A percentile compares a stretch with the other conserved stretches of the same genome.
Evolutionary conservation across 2,329 filamentous ascomycete species (phyloP).

Genomic region (Albifimbria verrucaria): DNA sequence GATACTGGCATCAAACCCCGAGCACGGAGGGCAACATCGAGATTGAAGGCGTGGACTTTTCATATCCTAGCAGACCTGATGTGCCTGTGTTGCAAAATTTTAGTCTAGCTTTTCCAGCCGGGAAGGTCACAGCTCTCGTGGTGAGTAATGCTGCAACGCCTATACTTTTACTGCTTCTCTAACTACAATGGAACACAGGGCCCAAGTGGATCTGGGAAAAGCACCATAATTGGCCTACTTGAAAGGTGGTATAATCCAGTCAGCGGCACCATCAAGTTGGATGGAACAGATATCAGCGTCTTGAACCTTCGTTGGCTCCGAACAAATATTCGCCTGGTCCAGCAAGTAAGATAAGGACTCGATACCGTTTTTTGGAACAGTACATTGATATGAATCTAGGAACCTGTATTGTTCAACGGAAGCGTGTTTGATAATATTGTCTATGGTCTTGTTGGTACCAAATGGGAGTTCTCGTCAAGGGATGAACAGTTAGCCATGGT

Average conservation of each 20-base stretch:
- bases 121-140: slow-evolving; percentile 28
- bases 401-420: slow-evolving; percentile 38
- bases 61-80: slow-evolving; percentile 32
- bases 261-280: neutral
- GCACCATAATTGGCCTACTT: neutral
- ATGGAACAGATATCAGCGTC: neutral
- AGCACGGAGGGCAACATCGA: slow-evolving; percentile 17
- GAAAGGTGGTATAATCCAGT: slow-evolving; percentile 3
- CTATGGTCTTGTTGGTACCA: slow-evolving; percentile 40
- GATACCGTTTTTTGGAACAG: neutral
- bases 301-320: slow-evolving; percentile 40
- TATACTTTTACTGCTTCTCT: neutral
- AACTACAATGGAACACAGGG: neutral
- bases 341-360: slow-evolving; percentile 14
- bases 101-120: slow-evolving; percentile 30
- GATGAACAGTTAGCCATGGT: slow-evolving; percentile 40
- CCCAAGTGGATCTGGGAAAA: slow-evolving; percentile 8
- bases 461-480: slow-evolving; percentile 26
- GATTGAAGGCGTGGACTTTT: slow-evolving; percentile 27
- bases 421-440: slow-evolving; percentile 51
- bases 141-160: slow-evolving; percentile 11
- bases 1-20: slow-evolving; percentile 10
- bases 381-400: slow-evolving; percentile 17
- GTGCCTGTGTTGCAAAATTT: slow-evolving; percentile 29
- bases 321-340: slow-evolving; percentile 42